A percentile compares a stretch with the other conserved stretches of the same genome.
Conservation (phyloP, 2,329 filamentous ascomycete genomes). For the Claviceps maximensis region DNA sequence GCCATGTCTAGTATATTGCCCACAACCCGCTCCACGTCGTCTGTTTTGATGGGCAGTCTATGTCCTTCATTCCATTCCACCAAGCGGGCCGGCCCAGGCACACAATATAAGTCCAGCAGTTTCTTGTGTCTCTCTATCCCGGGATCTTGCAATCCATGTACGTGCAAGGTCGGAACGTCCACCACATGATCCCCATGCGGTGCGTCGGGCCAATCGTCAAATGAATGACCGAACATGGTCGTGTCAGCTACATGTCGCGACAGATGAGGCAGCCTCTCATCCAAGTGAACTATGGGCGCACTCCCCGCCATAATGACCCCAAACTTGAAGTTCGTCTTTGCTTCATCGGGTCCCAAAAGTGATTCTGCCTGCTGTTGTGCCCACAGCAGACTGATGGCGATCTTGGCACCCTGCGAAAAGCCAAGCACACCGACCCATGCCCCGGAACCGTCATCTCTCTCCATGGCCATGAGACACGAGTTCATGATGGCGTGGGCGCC, state of each 20-base stretch:
- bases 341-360: neutral
- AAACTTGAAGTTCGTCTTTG: slow-evolving; percentile 17
- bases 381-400: slow-evolving; percentile 45
- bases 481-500: slow-evolving; percentile 25
- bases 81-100: slow-evolving; percentile 36
- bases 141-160: slow-evolving; percentile 42
- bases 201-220: slow-evolving; percentile 30
- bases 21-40: slow-evolving; percentile 42
- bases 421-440: slow-evolving; percentile 48
- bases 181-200: slow-evolving; percentile 26
- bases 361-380: slow-evolving; percentile 35
- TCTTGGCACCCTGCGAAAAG: slow-evolving; percentile 54
- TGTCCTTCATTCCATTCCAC: slow-evolving; percentile 66
- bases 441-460: slow-evolving; percentile 39
- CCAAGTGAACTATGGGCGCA: slow-evolving; percentile 18
- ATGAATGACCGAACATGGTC: slow-evolving; percentile 11
- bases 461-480: slow-evolving; percentile 33
- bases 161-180: slow-evolving; percentile 21
- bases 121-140: slow-evolving; percentile 38
- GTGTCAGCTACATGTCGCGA: slow-evolving; percentile 27
- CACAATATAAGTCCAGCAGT: slow-evolving; percentile 47
- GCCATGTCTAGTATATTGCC: slow-evolving; percentile 16
- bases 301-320: slow-evolving; percentile 23
- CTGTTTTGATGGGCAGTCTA: slow-evolving; percentile 53
- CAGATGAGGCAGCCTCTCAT: slow-evolving; percentile 36